Evolutionary conservation across 2,329 filamentous ascomycete species (phyloP).

Genomic region (Colletotrichum magnum): DNA sequence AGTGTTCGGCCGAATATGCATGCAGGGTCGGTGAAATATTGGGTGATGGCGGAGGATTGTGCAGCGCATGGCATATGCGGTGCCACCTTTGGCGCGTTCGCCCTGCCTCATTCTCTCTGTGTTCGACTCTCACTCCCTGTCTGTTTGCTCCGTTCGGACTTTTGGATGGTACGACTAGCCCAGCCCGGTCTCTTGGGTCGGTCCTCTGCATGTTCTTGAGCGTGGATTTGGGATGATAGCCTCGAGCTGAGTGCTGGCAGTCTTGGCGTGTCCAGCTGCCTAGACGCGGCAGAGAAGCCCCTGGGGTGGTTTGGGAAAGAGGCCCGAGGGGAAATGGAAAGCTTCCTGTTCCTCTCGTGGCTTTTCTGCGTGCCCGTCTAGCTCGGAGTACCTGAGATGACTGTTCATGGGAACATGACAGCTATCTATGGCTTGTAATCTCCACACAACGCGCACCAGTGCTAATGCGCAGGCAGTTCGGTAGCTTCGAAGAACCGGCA

Average conservation of each 20-base stretch:
- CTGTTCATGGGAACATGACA: not conserved
- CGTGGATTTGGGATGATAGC: slow-evolving; percentile 5
- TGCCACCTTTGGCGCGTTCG: slow-evolving; percentile 18
- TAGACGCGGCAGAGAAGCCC: not conserved
- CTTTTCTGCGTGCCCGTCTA: not conserved
- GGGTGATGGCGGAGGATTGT: slow-evolving; percentile 34
- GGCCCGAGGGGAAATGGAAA: not conserved
- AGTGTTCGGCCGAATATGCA: slow-evolving; percentile 28
- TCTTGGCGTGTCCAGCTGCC: slow-evolving; percentile 10
- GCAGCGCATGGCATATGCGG: slow-evolving; percentile 37
- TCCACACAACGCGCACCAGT: slow-evolving; percentile 13
- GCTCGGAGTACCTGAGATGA: too few relatives aligned
- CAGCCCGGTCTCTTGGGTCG: not conserved
- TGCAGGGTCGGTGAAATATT: slow-evolving; percentile 35
- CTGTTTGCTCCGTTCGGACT: not conserved
- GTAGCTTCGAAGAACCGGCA: slow-evolving; percentile 15
- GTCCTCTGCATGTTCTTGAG: slow-evolving; percentile 17
- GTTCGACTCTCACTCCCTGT: not conserved
- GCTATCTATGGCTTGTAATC: slow-evolving; percentile 20
- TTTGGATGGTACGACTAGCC: not conserved
- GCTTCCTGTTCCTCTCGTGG: not conserved
- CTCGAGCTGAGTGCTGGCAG: slow-evolving; percentile 15
- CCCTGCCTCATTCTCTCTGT: not conserved
- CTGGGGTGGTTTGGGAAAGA: not conserved
- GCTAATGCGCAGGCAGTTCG: not conserved